A percentile compares a stretch with the other conserved stretches of the same genome.
These are phyloP conservation scores for Leptodontidium sp. DNA, from an alignment of 2,329 filamentous ascomycete species.

Conservation along the genomic window DNA sequence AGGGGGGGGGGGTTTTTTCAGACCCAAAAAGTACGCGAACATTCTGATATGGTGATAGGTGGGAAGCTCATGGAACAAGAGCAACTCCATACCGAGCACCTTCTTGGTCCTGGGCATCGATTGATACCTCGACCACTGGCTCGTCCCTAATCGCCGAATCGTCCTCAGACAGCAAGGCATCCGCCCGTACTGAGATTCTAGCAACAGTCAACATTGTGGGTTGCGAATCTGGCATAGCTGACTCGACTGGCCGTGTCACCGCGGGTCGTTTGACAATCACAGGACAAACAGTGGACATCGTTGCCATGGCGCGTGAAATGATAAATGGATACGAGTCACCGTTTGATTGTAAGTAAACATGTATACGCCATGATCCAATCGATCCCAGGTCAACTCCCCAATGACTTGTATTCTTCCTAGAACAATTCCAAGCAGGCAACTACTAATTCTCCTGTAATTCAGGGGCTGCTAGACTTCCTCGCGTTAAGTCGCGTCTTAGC, in stretches of 20 bases:
- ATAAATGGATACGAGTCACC: neutral
- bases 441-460: neutral
- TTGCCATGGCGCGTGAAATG: neutral
- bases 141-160: neutral
- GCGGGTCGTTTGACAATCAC: neutral
- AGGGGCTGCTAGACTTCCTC: neutral
- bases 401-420: too few relatives aligned
- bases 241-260: neutral
- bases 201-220: neutral
- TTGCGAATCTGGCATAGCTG: neutral
- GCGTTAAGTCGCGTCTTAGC: too few relatives aligned
- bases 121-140: neutral
- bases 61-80: neutral
- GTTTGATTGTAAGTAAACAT: slow-evolving; percentile 1
- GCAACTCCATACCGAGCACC: neutral
- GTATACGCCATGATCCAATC: neutral
- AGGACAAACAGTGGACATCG: neutral
- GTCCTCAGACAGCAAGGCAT: neutral
- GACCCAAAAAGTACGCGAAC: neutral
- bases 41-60: neutral
- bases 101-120: neutral
- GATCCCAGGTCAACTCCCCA: too few relatives aligned
- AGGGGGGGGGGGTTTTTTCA: too few relatives aligned
- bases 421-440: neutral
- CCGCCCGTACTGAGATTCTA: neutral